Percentiles rank a stretch among this genome's conserved stretches.
These are phyloP conservation scores for Lasiosphaeriaceae sp. DNA, from an alignment of 495 filamentous ascomycete genomes.

Conservation along the genomic window DNA sequence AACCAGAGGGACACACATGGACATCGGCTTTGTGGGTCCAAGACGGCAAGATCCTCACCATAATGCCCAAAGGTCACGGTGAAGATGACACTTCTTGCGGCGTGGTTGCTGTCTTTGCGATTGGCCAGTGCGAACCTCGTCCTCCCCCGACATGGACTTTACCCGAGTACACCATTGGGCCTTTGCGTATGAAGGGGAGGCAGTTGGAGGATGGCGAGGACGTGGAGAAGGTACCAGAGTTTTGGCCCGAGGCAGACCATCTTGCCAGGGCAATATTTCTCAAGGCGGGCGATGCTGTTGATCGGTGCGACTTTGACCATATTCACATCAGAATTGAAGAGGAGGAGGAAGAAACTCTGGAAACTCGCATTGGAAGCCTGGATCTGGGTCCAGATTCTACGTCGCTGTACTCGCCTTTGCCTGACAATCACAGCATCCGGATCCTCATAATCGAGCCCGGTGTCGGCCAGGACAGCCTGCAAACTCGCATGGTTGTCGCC, in stretches of 20 bases:
- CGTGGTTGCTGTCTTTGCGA: slow-evolving; percentile 1
- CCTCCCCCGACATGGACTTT: too few species aligned
- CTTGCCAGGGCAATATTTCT: slow-evolving; percentile 10
- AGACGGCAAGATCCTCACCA: background rate
- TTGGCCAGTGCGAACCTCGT: background rate
- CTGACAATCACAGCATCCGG: slow-evolving; percentile 6
- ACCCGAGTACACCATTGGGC: background rate
- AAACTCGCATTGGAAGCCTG: background rate
- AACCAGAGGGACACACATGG: background rate
- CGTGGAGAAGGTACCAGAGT: slow-evolving; percentile 1
- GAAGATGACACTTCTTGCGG: background rate
- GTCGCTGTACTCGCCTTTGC: slow-evolving; percentile 9
- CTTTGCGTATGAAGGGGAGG: background rate
- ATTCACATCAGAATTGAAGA: slow-evolving; percentile 2
- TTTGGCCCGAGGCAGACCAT: slow-evolving; percentile 9
- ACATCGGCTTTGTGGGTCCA: slow-evolving; percentile 7
- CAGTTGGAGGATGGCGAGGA: background rate
- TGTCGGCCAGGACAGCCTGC: background rate
- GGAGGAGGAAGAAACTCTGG: background rate
- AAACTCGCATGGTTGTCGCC: slow-evolving; percentile 1
- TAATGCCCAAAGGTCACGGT: background rate
- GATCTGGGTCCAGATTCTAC: too few species aligned
- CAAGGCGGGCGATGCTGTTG: slow-evolving; percentile 9
- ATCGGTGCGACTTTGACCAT: slow-evolving; percentile 9
- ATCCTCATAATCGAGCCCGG: slow-evolving; percentile 9